Conservation (phyloP, 805 yeast genomes). For the Citeromyces nyonsensis region DNA sequence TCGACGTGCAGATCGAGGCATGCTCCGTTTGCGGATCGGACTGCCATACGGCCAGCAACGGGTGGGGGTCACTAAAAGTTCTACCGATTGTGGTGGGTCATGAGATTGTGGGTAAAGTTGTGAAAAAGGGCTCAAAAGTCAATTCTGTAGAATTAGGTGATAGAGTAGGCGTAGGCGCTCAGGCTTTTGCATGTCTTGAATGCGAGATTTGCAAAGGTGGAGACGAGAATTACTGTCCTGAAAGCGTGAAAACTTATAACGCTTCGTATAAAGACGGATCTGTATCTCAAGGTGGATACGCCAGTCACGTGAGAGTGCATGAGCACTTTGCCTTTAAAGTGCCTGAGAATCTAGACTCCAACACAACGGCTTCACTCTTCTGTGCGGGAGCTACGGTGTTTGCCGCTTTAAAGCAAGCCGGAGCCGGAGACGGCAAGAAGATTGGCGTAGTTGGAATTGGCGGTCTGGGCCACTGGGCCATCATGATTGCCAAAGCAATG, state of each 20-base stretch:
- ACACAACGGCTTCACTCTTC: conserved; percentile 52
- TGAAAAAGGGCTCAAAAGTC: conserved; percentile 41
- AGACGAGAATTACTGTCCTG: conserved; percentile 28
- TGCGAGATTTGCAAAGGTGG: conserved; percentile 43
- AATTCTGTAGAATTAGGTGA: conserved; percentile 44
- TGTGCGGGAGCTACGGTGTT: conserved; percentile 69
- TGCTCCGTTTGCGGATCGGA: conserved; percentile 38
- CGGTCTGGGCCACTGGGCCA: conserved; percentile 53
- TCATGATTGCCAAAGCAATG: conserved; percentile 41
- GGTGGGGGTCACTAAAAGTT: conserved; percentile 15
- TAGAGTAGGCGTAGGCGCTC: conserved; percentile 74
- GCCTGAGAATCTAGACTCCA: conserved; percentile 36
- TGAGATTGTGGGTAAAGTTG: conserved; percentile 47
- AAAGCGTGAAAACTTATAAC: conserved; percentile 19
- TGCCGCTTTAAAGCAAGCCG: conserved; percentile 43
- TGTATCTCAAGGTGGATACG: conserved; percentile 47
- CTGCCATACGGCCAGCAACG: conserved; percentile 24
- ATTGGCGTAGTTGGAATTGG: conserved; percentile 55
- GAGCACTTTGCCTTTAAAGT: conserved; percentile 50
- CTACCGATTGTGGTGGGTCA: conserved; percentile 35
- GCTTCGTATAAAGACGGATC: conserved; percentile 10
- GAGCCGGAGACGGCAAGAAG: conserved; percentile 18
- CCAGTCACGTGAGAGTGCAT: conserved; percentile 46
- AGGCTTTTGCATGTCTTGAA: conserved; percentile 38
- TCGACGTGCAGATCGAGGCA: conserved; percentile 25